Conservation (phyloP, 805 yeast genomes). For the Scheffersomyces spartinae region DNA sequence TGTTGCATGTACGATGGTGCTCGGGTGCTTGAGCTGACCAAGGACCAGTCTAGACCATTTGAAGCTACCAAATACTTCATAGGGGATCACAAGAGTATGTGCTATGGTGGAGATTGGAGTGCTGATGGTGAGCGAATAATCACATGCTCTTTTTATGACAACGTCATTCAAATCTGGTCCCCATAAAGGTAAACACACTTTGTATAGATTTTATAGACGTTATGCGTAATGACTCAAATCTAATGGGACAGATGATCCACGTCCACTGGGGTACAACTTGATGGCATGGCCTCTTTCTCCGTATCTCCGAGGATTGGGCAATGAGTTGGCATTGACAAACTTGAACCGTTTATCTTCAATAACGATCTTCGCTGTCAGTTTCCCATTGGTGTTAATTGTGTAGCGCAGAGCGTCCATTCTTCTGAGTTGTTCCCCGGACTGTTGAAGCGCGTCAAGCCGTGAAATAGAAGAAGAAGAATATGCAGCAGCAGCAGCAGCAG, state of each 20-base stretch:
- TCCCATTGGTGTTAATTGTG: constrained; percentile 36
- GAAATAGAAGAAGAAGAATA: constrained; percentile 5
- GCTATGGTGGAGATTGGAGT: constrained; percentile 91
- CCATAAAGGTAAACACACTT: constrained; percentile 8
- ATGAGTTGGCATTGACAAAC: constrained; percentile 52
- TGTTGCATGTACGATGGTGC: constrained; percentile 98
- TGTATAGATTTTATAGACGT: too few relatives aligned
- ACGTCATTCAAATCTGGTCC: constrained; percentile 68
- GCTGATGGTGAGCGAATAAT: constrained; percentile 36
- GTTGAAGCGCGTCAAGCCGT: constrained; percentile 29
- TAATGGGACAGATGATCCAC: constrained; percentile 86
- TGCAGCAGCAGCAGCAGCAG: constrained; percentile 9
- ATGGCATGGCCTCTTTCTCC: constrained; percentile 36
- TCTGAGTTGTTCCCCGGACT: constrained; percentile 40
- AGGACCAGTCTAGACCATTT: constrained; percentile 16
- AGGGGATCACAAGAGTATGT: constrained; percentile 80
- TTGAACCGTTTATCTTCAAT: constrained; percentile 66
- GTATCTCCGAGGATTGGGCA: constrained; percentile 84
- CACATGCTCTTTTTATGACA: constrained; percentile 90
- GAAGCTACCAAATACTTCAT: constrained; percentile 35
- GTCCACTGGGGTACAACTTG: constrained; percentile 88
- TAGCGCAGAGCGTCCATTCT: constrained; percentile 56
- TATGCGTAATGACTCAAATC: too few relatives aligned
- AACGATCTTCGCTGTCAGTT: constrained; percentile 14
- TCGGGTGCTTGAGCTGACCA: constrained; percentile 37